phyloP scores from a whole-genome alignment of 495 filamentous ascomycete species.

The Echria macrotheca region DNA sequence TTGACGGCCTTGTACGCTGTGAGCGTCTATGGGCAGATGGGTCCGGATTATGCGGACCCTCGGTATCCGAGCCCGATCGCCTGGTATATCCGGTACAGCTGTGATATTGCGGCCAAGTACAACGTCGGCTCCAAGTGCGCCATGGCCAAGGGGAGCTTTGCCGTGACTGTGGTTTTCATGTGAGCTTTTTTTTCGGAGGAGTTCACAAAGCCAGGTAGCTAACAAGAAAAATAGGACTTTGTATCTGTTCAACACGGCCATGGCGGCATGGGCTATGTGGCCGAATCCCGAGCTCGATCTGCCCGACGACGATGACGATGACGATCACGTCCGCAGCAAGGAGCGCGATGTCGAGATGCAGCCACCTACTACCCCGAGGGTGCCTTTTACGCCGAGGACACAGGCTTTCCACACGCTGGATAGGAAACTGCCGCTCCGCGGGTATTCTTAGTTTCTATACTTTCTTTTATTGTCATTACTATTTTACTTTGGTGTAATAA shows the following conservation, averaged over 20 bases:
- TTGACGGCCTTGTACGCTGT: conserved; percentile 61
- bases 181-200: conserved; percentile 37
- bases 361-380: conserved; percentile 15
- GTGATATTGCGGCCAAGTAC: conserved; percentile 54
- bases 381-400: conserved; percentile 49
- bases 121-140: conserved; percentile 61
- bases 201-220: neutral
- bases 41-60: conserved; percentile 73
- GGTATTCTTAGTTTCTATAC: too few relatives aligned
- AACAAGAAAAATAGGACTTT: conserved; percentile 37
- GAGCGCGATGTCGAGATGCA: conserved; percentile 43
- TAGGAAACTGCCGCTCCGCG: conserved; percentile 39
- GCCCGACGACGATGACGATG: conserved; percentile 33
- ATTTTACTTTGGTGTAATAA: too few relatives aligned
- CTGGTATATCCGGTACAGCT: conserved; percentile 82
- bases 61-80: conserved; percentile 59
- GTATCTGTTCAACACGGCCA: conserved; percentile 50
- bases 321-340: conserved; percentile 29
- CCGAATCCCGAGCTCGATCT: conserved; percentile 43
- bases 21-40: conserved; percentile 67
- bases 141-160: conserved; percentile 72
- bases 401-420: conserved; percentile 52
- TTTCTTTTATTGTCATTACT: too few relatives aligned
- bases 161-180: conserved; percentile 64
- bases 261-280: conserved; percentile 58